Evolutionary conservation across 2,329 filamentous ascomycete species (phyloP), one percentile per base, ranked within the genome.

Genomic region (Cladosporium sp.): DNA sequence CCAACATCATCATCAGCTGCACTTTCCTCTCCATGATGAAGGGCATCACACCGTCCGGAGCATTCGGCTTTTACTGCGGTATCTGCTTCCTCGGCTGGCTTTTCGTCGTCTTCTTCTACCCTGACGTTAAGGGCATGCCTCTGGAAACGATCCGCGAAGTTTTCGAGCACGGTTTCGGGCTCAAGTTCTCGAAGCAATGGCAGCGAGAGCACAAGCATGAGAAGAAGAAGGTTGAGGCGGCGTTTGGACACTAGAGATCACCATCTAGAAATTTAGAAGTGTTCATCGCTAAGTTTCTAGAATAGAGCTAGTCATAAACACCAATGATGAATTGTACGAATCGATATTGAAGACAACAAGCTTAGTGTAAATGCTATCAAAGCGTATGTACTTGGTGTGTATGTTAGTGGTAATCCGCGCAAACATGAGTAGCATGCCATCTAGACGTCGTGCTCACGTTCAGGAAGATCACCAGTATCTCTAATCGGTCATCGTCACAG

Each of bases 71-170:
- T 72, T 85, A 84, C 64, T 80, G 82, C 0, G 80, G 75, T 0
- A 81, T 85, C 39, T 84, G 81, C 68, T 77, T 81, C 64, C 68
- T 82, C 43, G 82, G 82, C 16, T 83, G 79, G 72, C 59, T 83
- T 5, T 76, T 81, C 64, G 78, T 85, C 26, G 78, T 80, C 62
- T 81, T 84, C 74, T 84, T 76, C 68, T 86, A 84, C 68, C 83
- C 83, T 0, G 82, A 86, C 67, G 83, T 84, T 1, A 84, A 84
- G 68, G 83, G 84, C 13, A 81, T 86, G 78, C 80, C 83, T 21
- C 74, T 86, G 3, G 85, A 86, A 69, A 82, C 83, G 56, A 79
- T 85, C n/a, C 76, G 81, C 34, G 80, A 83, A 58, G 77, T 85
- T 6, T 86, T 85, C 68, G 71, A 78, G 51, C 76, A 82, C 54